Evolutionary conservation across 768 basidiomycete species (phyloP), one percentile per base, ranked within the genome.

Genomic region (Wakefieldia striispora): DNA sequence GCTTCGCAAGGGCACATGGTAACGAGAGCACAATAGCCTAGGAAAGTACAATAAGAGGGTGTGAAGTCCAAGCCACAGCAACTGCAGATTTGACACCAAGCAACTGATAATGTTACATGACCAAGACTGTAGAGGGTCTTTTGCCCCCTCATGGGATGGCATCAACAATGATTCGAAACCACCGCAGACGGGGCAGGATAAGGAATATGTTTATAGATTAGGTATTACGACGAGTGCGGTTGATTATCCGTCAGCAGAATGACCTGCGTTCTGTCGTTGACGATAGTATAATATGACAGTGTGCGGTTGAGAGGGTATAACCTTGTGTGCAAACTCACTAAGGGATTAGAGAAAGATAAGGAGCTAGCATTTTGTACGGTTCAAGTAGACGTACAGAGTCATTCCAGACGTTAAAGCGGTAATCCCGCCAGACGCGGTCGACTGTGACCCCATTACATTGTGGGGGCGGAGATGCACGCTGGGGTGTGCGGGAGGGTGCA

Each of bases 361-460:
- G 14, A 12, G n/a, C 3, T 21, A 17, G 8, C 3, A 6, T 9
- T 14, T 1, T 3, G 38, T 1, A 1, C 10, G 19, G 11, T 4
- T 33, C 34, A 9, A 39, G 23, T 10, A 10, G 45, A 64, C 61
- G 41, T 49, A 70, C 75, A 54, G 74, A 66, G 45, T 82, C 79
- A 51, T 75, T 75, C 82, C 82, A 84, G 56, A 84, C 73, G 58
- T 72, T 81, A 61, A 82, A 80, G 47, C 80, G 78, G 66, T 82
- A 75, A 60, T 87, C 84, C 54, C 79, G 74, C 82, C 84, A 86
- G 47, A 82, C 70, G 50, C 77, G 80, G 63, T 86, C 83, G 43
- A 87, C 81, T 3, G 74, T 78, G 58, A 86, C 73, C 16, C 84
- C 84, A 47, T 73, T 75, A 47, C 70, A 72, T 24, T 72, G 71